Evolutionary conservation across 2,329 filamentous ascomycete species (phyloP).

Genomic region (Fusarium robinianum): DNA sequence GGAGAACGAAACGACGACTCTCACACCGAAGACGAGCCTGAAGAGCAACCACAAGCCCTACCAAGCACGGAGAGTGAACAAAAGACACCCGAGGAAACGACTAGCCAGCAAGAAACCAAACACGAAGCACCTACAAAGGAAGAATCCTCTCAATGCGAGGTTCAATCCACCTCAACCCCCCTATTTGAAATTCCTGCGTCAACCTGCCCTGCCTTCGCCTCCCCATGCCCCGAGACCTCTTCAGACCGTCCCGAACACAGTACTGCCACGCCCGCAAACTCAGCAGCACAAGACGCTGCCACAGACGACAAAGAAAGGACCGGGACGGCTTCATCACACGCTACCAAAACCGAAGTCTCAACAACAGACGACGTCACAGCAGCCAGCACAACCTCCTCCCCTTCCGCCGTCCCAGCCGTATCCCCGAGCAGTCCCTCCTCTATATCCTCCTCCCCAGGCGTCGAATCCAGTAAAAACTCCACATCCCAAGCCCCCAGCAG

Average conservation of each 20-base stretch:
- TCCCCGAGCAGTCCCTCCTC: conserved; percentile 25
- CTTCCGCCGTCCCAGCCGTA: conserved; percentile 21
- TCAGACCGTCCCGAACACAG: conserved; percentile 1
- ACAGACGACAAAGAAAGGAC: conserved; percentile 16
- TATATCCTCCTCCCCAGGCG: conserved; percentile 17
- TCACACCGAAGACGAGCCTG: conserved; percentile 34
- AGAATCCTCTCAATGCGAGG: conserved; percentile 14
- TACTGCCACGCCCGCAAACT: conserved; percentile 5
- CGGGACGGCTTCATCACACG: conserved; percentile 15
- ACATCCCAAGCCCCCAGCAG: conserved; percentile 16
- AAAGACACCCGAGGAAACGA: conserved; percentile 2
- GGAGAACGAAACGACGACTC: conserved; percentile 66
- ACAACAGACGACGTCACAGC: conserved; percentile 16
- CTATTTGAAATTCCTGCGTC: conserved; percentile 13
- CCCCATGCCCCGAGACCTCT: conserved; percentile 2
- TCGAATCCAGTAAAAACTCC: conserved; percentile 10
- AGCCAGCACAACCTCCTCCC: conserved; percentile 12
- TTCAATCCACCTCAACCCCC: conserved; percentile 3
- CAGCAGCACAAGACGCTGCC: conserved; percentile 1
- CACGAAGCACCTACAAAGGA: neutral
- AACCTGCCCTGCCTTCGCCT: conserved; percentile 17
- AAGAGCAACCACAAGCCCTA: conserved; percentile 13
- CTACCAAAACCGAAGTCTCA: conserved; percentile 13
- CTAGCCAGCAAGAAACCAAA: neutral
- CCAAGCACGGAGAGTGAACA: conserved; percentile 11